These are phyloP conservation scores for Citrus australasica DNA, from an alignment of 345 rosid genomes.

Conservation along the genomic window DNA sequence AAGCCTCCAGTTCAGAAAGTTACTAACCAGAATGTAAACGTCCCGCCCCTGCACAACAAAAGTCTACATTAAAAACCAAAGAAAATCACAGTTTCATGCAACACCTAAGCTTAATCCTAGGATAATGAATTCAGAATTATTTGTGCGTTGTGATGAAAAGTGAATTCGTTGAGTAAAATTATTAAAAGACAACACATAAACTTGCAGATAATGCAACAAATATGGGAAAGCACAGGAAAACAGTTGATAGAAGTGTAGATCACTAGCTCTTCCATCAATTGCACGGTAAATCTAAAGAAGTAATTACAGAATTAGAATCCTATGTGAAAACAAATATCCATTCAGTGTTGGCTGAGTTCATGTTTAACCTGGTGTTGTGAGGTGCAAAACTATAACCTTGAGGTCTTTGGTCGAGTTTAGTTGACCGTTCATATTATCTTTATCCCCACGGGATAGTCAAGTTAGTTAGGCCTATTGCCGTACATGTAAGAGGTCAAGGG, in stretches of 20 bases:
- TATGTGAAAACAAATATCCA: background rate
- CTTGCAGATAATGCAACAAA: background rate
- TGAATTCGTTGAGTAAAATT: background rate
- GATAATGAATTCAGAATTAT: background rate
- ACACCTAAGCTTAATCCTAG: background rate
- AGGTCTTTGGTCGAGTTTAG: background rate
- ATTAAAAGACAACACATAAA: background rate
- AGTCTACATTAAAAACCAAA: slow-evolving; percentile 9
- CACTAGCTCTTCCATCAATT: background rate
- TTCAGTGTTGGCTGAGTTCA: background rate
- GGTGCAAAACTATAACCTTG: background rate
- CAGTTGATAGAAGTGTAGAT: background rate
- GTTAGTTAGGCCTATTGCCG: background rate
- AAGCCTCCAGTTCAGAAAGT: slow-evolving; percentile 28
- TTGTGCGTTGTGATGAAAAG: background rate
- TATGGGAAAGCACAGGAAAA: background rate
- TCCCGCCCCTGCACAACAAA: slow-evolving; percentile 88
- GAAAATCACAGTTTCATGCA: background rate
- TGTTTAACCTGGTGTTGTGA: background rate
- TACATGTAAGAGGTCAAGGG: background rate
- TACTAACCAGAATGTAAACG: slow-evolving; percentile 92
- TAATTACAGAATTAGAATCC: background rate
- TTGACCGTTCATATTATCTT: background rate
- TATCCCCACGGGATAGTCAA: background rate
- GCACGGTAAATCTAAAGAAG: background rate